A percentile compares a stretch with the other conserved stretches of the same genome.
Conservation (phyloP, 108 stramenopile genomes). For the Discostella stelligeroides region DNA sequence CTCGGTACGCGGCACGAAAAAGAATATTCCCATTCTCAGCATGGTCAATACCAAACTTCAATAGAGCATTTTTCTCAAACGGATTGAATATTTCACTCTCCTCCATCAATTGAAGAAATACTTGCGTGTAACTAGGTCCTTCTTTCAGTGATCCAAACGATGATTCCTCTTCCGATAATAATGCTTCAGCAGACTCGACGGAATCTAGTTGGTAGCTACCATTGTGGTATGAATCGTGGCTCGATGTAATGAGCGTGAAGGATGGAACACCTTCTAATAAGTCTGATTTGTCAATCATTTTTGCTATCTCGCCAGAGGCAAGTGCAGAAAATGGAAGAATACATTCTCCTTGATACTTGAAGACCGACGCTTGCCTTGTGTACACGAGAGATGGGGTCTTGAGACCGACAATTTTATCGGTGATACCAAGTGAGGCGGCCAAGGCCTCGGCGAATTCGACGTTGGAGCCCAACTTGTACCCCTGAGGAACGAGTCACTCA, state of each 20-base stretch:
- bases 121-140: slow-evolving; percentile 12
- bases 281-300: slow-evolving; percentile 19
- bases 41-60: slow-evolving; percentile 37
- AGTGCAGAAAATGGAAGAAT: slow-evolving; percentile 37
- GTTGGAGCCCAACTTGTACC: slow-evolving; percentile 11
- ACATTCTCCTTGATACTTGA: slow-evolving; percentile 35
- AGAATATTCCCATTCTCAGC: slow-evolving; percentile 34
- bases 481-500: background rate
- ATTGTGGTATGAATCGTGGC: background rate
- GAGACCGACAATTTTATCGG: slow-evolving; percentile 41
- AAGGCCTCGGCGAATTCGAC: slow-evolving; percentile 37
- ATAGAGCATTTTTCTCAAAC: slow-evolving; percentile 38
- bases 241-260: slow-evolving; percentile 32
- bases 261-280: slow-evolving; percentile 20
- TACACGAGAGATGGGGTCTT: slow-evolving; percentile 6
- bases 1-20: slow-evolving; percentile 41
- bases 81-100: slow-evolving; percentile 20
- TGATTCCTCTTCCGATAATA: slow-evolving; percentile 11
- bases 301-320: slow-evolving; percentile 23
- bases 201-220: background rate
- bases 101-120: slow-evolving; percentile 42
- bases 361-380: slow-evolving; percentile 13
- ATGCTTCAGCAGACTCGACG: slow-evolving; percentile 5
- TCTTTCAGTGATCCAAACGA: slow-evolving; percentile 5
- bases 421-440: slow-evolving; percentile 23